Conservation (phyloP, 2,329 filamentous ascomycete species). For the Penicillium fuscoglaucum region DNA sequence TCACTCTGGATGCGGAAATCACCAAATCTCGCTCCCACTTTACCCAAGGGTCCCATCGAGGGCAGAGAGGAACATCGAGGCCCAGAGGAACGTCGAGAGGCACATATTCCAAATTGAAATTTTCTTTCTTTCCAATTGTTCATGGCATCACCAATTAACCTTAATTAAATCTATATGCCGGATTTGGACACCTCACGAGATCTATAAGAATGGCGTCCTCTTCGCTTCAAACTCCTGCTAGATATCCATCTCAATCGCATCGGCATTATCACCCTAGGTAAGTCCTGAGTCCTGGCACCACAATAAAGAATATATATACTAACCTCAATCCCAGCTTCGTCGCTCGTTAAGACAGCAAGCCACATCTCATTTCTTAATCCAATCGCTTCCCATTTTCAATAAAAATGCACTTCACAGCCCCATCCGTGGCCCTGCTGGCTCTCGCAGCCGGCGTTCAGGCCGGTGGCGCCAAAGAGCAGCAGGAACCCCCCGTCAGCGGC, state of each 20-base stretch:
- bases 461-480: conserved; percentile 2
- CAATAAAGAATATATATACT: background rate
- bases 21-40: conserved; percentile 7
- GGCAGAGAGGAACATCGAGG: conserved; percentile 15
- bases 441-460: conserved; percentile 21
- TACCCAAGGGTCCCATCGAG: conserved; percentile 15
- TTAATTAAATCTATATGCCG: conserved; percentile 13
- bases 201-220: conserved; percentile 24
- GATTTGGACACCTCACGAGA: conserved; percentile 17
- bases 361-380: conserved; percentile 12
- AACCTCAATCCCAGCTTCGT: conserved; percentile 16
- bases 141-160: conserved; percentile 22
- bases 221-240: background rate
- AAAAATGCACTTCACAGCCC: conserved; percentile 35
- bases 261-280: conserved; percentile 11
- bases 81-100: conserved; percentile 17
- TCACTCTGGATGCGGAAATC: conserved; percentile 26
- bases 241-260: conserved; percentile 9
- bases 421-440: conserved; percentile 22
- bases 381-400: conserved; percentile 17
- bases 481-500: conserved; percentile 19
- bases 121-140: background rate
- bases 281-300: background rate
- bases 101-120: conserved; percentile 11
- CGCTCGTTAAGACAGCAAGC: conserved; percentile 26